Evolutionary conservation across 768 basidiomycete genomes (phyloP), one percentile per base, ranked within the genome.

Genomic region (Agrocybe praecox): DNA sequence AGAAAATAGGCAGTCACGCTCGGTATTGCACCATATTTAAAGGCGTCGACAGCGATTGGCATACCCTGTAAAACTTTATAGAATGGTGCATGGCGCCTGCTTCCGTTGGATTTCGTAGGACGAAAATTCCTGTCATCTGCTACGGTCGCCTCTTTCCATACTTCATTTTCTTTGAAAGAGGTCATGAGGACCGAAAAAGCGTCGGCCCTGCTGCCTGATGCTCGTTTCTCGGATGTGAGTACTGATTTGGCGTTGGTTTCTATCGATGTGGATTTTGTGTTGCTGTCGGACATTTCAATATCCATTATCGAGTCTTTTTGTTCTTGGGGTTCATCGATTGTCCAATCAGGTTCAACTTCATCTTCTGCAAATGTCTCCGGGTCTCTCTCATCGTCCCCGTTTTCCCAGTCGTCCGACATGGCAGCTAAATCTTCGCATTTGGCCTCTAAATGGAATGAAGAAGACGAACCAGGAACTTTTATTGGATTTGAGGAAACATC

Each of bases 11-110:
- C 92, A 24, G 85, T 91, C 22, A 98, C 84, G 10, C 85, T 87
- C 6, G 96, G 95, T 48, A 99, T 95, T 23, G 80, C 78, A 6
- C 96, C 97, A 68, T 98, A 99, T 34, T 89, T 84, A 73, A 99
- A 99, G 1, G 96, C 97, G 67, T 99, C 97, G 0, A 99, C 97
- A 15, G 96, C 94, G 22, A 99, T 90, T 9, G 96, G 94, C 95
- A 98, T 97, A 1, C 97, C 96, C 64, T 93, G 90, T 62, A 98
- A 69, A 21, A 94, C 83, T 74, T 98, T 99, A 75, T 96, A 98
- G 69, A 98, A 98, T 0, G 97, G 97, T 0, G 95, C 93, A 56
- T 84, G 87, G 56, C 91, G 76, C 24, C 91, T 80, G 26, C 76
- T 74, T 24, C 79, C 78, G 34, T 79, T 81, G 15, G 70, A 71